Conservation (phyloP, 768 basidiomycete species). For the Auricularia sp. region DNA sequence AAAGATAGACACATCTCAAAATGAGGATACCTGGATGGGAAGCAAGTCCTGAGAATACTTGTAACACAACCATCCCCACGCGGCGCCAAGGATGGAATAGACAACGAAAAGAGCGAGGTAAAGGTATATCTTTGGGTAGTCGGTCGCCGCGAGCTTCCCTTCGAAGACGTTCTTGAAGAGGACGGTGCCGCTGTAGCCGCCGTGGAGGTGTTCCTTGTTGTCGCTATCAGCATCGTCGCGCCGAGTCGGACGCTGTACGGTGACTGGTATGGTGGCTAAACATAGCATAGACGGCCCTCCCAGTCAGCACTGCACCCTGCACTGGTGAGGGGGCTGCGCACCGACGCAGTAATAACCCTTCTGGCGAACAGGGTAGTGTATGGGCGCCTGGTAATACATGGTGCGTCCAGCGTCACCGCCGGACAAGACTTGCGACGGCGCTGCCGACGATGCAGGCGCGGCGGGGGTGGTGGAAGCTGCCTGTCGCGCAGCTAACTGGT, state of each 20-base stretch:
- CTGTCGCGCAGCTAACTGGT: conserved; percentile 9
- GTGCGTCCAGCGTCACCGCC: conserved; percentile 20
- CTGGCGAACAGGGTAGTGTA: conserved; percentile 72
- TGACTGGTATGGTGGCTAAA: conserved; percentile 80
- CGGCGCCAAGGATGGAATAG: conserved; percentile 57
- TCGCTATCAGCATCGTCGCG: not conserved
- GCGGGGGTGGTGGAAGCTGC: not conserved
- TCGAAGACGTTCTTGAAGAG: conserved; percentile 82
- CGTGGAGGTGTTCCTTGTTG: conserved; percentile 25
- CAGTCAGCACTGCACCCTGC: not conserved
- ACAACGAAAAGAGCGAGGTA: conserved; percentile 75
- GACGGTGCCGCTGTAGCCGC: conserved; percentile 67
- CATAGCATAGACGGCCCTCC: not conserved
- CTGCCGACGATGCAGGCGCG: not conserved
- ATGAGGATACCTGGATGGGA: conserved; percentile 59
- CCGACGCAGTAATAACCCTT: conserved; percentile 97
- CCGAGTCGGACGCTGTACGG: conserved; percentile 29
- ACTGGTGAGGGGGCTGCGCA: conserved; percentile 25
- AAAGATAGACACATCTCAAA: too few relatives aligned
- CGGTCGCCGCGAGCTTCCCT: conserved; percentile 81
- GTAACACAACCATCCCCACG: conserved; percentile 81
- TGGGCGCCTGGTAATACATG: conserved; percentile 54
- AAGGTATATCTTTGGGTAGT: conserved; percentile 96
- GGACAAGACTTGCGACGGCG: not conserved
- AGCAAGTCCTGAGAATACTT: conserved; percentile 72